Base-by-base conservation (phyloP, 352 stramenopile genomes). In the Globisporangium polare region DNA sequence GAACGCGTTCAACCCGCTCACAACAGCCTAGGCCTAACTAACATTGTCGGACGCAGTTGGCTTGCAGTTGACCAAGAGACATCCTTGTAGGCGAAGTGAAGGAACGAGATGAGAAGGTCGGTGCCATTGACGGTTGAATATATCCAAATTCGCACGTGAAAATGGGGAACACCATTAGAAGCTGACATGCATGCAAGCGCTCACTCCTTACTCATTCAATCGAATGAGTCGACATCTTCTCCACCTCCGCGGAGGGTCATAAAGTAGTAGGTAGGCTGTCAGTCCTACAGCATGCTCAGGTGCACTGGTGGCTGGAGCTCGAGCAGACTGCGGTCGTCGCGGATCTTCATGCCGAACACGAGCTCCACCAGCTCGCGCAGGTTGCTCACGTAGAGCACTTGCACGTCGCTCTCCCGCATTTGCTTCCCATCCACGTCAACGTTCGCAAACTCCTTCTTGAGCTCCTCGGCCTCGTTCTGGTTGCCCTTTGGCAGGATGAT, bases 401-500 rank as follows among this genome's bases (percentile, higher is more conserved):
- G 69, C 22, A 87, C 77, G 3, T 64, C 72, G 37, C 73, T 58
- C 22, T 70, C 50, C 18, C 35, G 50, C 37, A 46, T 69, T 20
- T 62, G 60, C 6, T 65, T 65, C 12, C 27, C 64, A 2, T 58
- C 53, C 1, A 62, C 61, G 13, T 63, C 68, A 10, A 73, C 61
- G 24, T 50, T 53, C 29, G 70, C 71, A 41, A 92, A 88, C 62
- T 92, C 85, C 27, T 78, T 75, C 20, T 72, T 69, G 9, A 93
- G 69, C 56, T 92, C 83, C 24, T 90, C 75, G 7, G 81, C 79
- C 60, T 96, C 87, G 49, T 74, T 77, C 53, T 84, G 66, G 59
- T 96, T 96, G 39, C 78, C 83, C 42, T 75, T 74, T 3, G 87
- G 87, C 20, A 95, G 60, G 27, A 96, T 78, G 15, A 96, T 73